These are phyloP conservation scores for Neurospora hispaniola DNA, from an alignment of 495 filamentous ascomycete species.

Conservation along the genomic window DNA sequence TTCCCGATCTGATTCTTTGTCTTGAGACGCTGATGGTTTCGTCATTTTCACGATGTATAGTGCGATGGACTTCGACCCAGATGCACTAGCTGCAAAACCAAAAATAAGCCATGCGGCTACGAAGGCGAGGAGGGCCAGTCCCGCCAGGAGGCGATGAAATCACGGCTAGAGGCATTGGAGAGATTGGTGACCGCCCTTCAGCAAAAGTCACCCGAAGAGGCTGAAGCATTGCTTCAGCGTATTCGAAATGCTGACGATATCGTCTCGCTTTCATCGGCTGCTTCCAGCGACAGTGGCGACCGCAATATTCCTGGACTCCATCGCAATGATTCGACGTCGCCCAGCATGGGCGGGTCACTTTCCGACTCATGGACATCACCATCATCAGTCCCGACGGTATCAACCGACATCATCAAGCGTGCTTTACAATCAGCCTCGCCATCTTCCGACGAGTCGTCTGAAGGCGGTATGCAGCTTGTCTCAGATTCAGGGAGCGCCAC, in stretches of 20 bases:
- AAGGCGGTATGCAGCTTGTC: background rate
- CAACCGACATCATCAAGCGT: background rate
- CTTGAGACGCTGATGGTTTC: background rate
- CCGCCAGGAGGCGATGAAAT: slow-evolving; percentile 13
- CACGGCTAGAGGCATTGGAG: slow-evolving; percentile 16
- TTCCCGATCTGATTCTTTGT: background rate
- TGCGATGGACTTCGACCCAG: slow-evolving; percentile 20
- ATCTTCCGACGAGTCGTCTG: background rate
- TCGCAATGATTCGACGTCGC: background rate
- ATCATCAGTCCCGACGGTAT: background rate
- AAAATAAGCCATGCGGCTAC: slow-evolving; percentile 12
- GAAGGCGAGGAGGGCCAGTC: slow-evolving; percentile 23
- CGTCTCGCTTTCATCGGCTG: background rate
- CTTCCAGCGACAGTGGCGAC: background rate
- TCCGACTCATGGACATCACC: background rate
- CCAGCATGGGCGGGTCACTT: background rate
- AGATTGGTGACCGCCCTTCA: slow-evolving; percentile 14
- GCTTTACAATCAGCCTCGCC: background rate
- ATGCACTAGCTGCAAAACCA: slow-evolving; percentile 15
- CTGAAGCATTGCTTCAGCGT: slow-evolving; percentile 11
- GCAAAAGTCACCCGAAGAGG: slow-evolving; percentile 12
- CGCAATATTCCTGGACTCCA: background rate
- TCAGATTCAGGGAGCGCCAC: background rate
- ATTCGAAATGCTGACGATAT: slow-evolving; percentile 8
- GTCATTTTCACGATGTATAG: background rate